A percentile compares a stretch with the other conserved stretches of the same genome.
phyloP scores from a whole-genome alignment of 805 yeast species.

The Lipomyces anomalus region DNA sequence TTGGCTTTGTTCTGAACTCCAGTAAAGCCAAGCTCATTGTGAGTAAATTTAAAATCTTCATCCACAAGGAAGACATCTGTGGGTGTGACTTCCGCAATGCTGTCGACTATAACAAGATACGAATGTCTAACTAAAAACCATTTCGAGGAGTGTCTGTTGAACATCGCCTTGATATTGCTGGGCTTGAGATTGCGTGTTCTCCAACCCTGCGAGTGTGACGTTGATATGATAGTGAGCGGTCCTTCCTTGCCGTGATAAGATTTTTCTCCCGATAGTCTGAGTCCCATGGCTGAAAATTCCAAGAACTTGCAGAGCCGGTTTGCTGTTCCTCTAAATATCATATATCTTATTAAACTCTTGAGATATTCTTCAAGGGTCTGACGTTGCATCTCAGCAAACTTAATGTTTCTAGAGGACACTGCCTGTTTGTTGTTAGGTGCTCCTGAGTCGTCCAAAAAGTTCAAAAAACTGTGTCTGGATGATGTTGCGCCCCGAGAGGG shows the following conservation, averaged over 20 bases:
- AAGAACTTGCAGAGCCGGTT: slow-evolving; percentile 79
- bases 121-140: slow-evolving; percentile 88
- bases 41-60: slow-evolving; percentile 52
- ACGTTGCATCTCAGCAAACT: slow-evolving; percentile 23
- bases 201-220: slow-evolving; percentile 92
- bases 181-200: slow-evolving; percentile 82
- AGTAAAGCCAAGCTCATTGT: slow-evolving; percentile 2
- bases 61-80: slow-evolving; percentile 91
- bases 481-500: background rate
- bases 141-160: slow-evolving; percentile 80
- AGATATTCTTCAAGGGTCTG: slow-evolving; percentile 59
- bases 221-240: slow-evolving; percentile 66
- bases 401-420: slow-evolving; percentile 4
- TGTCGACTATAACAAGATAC: slow-evolving; percentile 78
- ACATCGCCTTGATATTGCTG: slow-evolving; percentile 77
- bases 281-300: slow-evolving; percentile 83
- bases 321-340: slow-evolving; percentile 72
- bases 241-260: slow-evolving; percentile 89
- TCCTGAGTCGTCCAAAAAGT: background rate
- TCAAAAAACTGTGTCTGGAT: background rate
- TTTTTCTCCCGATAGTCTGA: slow-evolving; percentile 73
- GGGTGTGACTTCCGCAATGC: slow-evolving; percentile 79
- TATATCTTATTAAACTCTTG: slow-evolving; percentile 49
- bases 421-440: background rate
- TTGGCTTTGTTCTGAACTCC: slow-evolving; percentile 23